phyloP scores from a whole-genome alignment of 352 stramenopile genomes.

The Globisporangium iwayamae region DNA sequence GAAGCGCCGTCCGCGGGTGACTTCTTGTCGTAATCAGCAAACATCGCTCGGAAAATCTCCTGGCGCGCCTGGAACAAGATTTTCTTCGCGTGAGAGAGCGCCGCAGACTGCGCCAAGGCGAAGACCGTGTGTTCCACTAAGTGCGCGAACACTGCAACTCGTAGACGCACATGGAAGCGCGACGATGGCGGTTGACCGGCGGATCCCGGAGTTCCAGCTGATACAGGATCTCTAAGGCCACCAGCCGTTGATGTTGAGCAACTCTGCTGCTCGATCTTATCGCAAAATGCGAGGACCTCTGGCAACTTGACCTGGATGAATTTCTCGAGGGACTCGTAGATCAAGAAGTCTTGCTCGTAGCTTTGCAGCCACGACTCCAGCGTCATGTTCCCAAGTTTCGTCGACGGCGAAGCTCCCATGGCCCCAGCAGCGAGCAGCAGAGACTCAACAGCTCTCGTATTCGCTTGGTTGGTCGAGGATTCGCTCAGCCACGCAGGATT shows the following conservation, averaged over 20 bases:
- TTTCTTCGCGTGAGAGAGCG: conserved; percentile 25
- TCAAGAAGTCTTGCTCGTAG: conserved; percentile 41
- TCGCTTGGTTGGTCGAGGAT: neutral
- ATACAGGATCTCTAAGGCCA: neutral
- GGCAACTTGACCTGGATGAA: conserved; percentile 48
- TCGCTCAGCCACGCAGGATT: conserved; percentile 28
- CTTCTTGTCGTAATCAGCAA: conserved; percentile 36
- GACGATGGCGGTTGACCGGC: conserved; percentile 6
- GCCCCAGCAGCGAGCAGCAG: conserved; percentile 6
- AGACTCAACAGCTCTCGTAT: conserved; percentile 8
- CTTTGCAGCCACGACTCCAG: conserved; percentile 41
- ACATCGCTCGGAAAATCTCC: conserved; percentile 45
- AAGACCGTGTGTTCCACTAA: conserved; percentile 39
- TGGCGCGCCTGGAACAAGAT: conserved; percentile 31
- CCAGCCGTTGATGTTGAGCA: neutral
- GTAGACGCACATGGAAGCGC: conserved; percentile 37
- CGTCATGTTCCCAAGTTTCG: conserved; percentile 17
- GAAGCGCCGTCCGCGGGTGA: neutral
- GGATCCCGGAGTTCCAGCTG: neutral
- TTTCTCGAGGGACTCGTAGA: conserved; percentile 47
- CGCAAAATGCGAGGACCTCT: conserved; percentile 39
- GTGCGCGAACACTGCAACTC: conserved; percentile 40
- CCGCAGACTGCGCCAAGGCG: conserved; percentile 28
- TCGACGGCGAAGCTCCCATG: conserved; percentile 5
- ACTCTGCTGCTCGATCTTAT: conserved; percentile 35